phyloP scores from a whole-genome alignment of 148 eudicot genomes.

The Rheum nobile region DNA sequence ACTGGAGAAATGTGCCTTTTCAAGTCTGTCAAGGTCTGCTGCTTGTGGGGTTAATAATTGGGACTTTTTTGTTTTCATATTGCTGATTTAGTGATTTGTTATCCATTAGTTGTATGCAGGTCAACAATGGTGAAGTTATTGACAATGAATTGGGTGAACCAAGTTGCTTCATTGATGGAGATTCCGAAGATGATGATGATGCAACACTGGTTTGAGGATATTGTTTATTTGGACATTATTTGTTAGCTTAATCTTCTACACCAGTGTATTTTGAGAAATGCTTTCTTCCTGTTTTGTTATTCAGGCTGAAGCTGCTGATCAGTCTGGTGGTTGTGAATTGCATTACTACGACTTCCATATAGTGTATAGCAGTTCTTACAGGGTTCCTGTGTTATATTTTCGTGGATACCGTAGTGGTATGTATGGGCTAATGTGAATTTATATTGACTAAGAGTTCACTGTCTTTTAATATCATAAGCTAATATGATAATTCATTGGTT shows the following conservation, averaged over 20 bases:
- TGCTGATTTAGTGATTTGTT: not conserved
- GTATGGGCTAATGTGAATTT: constrained; percentile 1
- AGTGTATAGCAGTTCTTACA: constrained; percentile 69
- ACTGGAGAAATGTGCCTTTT: constrained; percentile 58
- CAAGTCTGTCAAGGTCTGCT: constrained; percentile 39
- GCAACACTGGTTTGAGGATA: constrained; percentile 37
- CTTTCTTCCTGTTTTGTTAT: constrained; percentile 9
- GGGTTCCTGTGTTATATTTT: constrained; percentile 78
- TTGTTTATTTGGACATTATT: not conserved
- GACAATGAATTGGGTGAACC: constrained; percentile 19
- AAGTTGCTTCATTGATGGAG: constrained; percentile 26
- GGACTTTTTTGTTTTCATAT: not conserved
- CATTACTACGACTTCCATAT: constrained; percentile 77
- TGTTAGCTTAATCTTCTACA: not conserved
- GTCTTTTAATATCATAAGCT: not conserved
- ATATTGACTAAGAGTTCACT: not conserved
- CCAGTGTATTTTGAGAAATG: not conserved
- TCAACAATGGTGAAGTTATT: constrained; percentile 18
- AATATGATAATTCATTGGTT: not conserved
- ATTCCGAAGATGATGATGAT: constrained; percentile 41
- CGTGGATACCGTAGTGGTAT: constrained; percentile 63
- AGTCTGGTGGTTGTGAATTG: constrained; percentile 27
- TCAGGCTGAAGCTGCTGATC: constrained; percentile 22
- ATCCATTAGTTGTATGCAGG: constrained; percentile 21
- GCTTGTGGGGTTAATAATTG: not conserved